phyloP scores from a whole-genome alignment of 1,139 yeast species.

The Scheffersomyces cryptocercus region DNA sequence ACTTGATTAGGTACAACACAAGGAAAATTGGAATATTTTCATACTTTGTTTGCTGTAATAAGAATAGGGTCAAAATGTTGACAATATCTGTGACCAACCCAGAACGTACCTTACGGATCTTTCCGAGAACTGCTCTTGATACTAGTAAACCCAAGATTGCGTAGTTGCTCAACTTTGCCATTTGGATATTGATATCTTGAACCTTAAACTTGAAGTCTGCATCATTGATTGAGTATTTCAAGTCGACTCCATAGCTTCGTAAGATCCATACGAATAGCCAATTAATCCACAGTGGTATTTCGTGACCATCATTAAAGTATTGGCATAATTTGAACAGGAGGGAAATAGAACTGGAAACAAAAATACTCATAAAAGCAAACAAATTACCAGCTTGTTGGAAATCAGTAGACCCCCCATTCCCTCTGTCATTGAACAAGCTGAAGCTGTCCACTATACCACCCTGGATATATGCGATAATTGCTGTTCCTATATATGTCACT shows the following conservation, averaged over 20 bases:
- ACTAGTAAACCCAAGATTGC: conserved; percentile 22
- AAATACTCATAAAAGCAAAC: conserved; percentile 40
- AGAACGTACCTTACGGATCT: conserved; percentile 19
- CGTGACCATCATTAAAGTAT: conserved; percentile 55
- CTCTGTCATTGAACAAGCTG: conserved; percentile 4
- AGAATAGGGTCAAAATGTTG: conserved; percentile 49
- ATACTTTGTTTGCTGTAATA: conserved; percentile 70
- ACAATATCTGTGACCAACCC: conserved; percentile 44
- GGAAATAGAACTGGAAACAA: conserved; percentile 39
- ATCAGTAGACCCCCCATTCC: conserved; percentile 7
- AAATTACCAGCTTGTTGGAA: conserved; percentile 25
- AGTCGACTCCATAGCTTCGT: conserved; percentile 21
- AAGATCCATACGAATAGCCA: conserved; percentile 33
- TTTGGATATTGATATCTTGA: conserved; percentile 26
- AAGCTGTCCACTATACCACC: conserved; percentile 24
- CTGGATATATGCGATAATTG: conserved; percentile 27
- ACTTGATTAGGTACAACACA: conserved; percentile 45
- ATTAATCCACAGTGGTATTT: conserved; percentile 40
- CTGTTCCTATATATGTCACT: conserved; percentile 35
- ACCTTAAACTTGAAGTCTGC: conserved; percentile 24
- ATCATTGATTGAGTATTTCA: conserved; percentile 5
- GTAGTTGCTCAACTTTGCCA: conserved; percentile 25
- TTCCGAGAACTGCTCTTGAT: conserved; percentile 29
- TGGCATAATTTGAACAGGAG: conserved; percentile 61
- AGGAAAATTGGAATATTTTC: conserved; percentile 72